phyloP scores from a whole-genome alignment of 495 filamentous ascomycete genomes.

The Talaromyces proteolyticus region DNA sequence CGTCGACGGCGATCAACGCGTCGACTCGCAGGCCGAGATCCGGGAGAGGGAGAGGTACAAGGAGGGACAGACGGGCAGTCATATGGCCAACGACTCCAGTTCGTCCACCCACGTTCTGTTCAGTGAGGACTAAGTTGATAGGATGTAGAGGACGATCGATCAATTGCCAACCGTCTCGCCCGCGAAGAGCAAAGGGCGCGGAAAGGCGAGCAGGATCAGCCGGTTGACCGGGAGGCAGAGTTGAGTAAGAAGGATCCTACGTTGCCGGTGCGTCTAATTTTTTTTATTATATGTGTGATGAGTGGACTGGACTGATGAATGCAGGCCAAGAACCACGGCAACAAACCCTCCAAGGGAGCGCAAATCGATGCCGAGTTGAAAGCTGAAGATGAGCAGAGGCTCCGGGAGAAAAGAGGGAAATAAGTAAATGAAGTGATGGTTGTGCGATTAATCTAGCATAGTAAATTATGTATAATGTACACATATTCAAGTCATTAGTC shows the following conservation, averaged over 20 bases:
- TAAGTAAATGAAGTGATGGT: too few relatives aligned
- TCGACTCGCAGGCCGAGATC: constrained; percentile 49
- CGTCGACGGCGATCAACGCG: constrained; percentile 69
- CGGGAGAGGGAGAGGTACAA: constrained; percentile 51
- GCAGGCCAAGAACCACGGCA: constrained; percentile 65
- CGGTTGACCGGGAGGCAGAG: constrained; percentile 46
- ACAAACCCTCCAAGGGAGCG: constrained; percentile 65
- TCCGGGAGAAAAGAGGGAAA: constrained; percentile 56
- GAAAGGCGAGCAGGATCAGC: constrained; percentile 26
- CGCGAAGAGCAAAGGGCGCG: constrained; percentile 49
- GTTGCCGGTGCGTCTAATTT: constrained; percentile 50
- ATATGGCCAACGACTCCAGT: constrained; percentile 70
- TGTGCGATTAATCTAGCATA: neutral
- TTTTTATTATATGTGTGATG: neutral
- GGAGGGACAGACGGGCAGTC: constrained; percentile 61
- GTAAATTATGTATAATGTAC: neutral
- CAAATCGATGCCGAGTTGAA: constrained; percentile 65
- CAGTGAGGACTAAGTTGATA: too few relatives aligned
- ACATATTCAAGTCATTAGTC: neutral
- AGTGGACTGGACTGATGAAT: neutral
- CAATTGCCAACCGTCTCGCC: constrained; percentile 72
- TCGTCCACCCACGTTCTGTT: constrained; percentile 12
- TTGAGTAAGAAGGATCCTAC: constrained; percentile 60
- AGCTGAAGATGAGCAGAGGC: constrained; percentile 59
- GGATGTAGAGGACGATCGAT: constrained; percentile 64